Base-by-base conservation (phyloP, 1,284 basidiomycete species). In the Sporisorium scitamineum region DNA sequence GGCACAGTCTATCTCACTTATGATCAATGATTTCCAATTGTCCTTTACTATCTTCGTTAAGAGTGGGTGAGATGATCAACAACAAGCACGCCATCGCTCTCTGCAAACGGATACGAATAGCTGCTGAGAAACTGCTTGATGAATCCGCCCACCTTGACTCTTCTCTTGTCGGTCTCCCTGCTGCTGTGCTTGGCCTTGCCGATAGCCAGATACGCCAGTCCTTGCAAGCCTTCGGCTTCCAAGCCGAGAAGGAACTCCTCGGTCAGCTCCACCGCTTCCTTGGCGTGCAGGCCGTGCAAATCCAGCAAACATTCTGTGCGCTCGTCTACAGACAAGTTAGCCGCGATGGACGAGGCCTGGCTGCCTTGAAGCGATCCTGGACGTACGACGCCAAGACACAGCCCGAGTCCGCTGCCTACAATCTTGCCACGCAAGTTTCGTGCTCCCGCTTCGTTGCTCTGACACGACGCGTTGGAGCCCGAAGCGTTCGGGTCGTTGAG, bases 101-200 rank as follows among this genome's bases (percentile, higher is more conserved):
- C 95, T 86, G 90, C 93, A 93, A 94, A 96, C n/a, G 95, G 93
- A 72, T 79, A 82, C 48, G 72, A 93, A 93, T 94, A 97, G 59
- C 92, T 90, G 79, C 93, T 92, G 52, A 97, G 87, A 90, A 92
- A 96, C 84, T 94, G 93, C 77, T 93, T 91, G 45, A 97, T 91
- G 18, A 92, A 93, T 2, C 91, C 89, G 4, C 91, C 92, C 13
- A 98, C 89, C 69, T 93, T 91, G 32, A 92, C 93, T 2, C 93
- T 90, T 39, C 94, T 93, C 54, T 94, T 90, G 14, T 88, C 89
- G 16, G 89, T 87, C 82, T 95, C 93, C 31, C 90, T 92, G 2
- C 93, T 95, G 1, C 93, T 94, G 85, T 98, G 96, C 86, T 94
- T 95, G 85, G 95, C 94, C 86, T 97, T 94, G 11, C 97, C 96